phyloP scores from a whole-genome alignment of 2,329 filamentous ascomycete genomes.

The Verticillium zaregamsianum region DNA sequence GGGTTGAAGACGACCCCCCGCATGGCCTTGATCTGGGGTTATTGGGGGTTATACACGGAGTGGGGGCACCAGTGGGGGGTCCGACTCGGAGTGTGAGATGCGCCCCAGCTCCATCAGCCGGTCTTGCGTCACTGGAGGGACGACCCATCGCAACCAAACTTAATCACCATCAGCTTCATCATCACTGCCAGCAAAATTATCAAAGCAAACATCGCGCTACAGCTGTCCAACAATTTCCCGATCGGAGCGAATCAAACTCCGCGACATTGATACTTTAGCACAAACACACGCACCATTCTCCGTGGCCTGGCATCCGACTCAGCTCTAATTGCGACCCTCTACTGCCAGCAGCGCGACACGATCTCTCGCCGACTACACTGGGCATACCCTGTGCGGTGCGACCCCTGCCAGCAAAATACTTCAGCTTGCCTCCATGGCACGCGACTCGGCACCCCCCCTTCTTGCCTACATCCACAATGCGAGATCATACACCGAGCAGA shows the following conservation, averaged over 20 bases:
- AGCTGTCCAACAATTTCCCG: too few species aligned
- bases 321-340: neutral
- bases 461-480: constrained; percentile 54
- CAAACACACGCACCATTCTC: neutral
- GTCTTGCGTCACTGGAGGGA: too few species aligned
- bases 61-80: too few species aligned
- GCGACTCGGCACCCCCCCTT: constrained; percentile 47
- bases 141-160: too few species aligned
- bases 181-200: too few species aligned
- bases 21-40: too few species aligned
- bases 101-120: constrained; percentile 4
- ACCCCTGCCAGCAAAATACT: neutral
- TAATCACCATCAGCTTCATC: too few species aligned
- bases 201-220: too few species aligned
- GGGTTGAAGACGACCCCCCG: too few species aligned
- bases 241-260: too few species aligned
- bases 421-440: constrained; percentile 43
- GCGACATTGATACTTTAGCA: neutral
- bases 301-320: neutral
- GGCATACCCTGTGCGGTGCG: neutral
- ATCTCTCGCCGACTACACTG: neutral
- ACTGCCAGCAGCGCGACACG: neutral
- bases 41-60: too few species aligned
- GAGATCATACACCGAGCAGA: constrained; percentile 45
- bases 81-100: constrained; percentile 34